phyloP scores from a whole-genome alignment of 2,329 filamentous ascomycete species.

The Paraconiothyrium brasiliense region DNA sequence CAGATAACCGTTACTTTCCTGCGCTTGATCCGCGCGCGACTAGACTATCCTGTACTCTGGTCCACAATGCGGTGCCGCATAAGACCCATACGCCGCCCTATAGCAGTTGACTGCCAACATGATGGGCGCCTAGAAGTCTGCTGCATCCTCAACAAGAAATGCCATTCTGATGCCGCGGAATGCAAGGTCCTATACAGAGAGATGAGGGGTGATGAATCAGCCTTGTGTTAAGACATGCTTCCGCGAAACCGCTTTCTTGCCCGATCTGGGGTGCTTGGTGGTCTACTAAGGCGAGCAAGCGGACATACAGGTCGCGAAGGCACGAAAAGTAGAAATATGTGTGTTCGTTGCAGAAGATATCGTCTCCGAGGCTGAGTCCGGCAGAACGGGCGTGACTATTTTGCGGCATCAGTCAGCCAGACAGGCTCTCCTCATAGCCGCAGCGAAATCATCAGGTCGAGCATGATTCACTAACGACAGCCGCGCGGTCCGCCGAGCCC shows the following conservation, averaged over 20 bases:
- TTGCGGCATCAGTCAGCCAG: conserved; percentile 20
- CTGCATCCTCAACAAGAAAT: not conserved
- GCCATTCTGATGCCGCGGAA: not conserved
- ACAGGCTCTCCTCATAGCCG: conserved; percentile 11
- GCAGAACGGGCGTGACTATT: conserved; percentile 25
- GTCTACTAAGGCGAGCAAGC: not conserved
- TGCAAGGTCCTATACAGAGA: not conserved
- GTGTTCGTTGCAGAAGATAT: conserved; percentile 15
- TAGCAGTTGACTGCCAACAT: not conserved
- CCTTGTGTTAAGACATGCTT: conserved; percentile 11
- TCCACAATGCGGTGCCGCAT: not conserved
- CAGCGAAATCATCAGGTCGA: conserved; percentile 13
- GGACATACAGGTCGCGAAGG: conserved; percentile 18
- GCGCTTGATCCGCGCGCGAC: not conserved
- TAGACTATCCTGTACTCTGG: conserved; percentile 9
- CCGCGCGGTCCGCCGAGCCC: conserved; percentile 37
- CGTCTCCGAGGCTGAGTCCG: conserved; percentile 37
- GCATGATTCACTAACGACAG: conserved; percentile 5
- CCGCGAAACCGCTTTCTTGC: conserved; percentile 1
- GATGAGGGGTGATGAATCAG: conserved; percentile 7
- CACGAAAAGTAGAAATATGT: not conserved
- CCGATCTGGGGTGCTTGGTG: not conserved
- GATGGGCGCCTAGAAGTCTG: not conserved
- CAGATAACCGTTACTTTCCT: not conserved
- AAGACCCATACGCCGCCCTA: not conserved